phyloP scores from a whole-genome alignment of 768 basidiomycete genomes.

The Hemileccinum impolitum region DNA sequence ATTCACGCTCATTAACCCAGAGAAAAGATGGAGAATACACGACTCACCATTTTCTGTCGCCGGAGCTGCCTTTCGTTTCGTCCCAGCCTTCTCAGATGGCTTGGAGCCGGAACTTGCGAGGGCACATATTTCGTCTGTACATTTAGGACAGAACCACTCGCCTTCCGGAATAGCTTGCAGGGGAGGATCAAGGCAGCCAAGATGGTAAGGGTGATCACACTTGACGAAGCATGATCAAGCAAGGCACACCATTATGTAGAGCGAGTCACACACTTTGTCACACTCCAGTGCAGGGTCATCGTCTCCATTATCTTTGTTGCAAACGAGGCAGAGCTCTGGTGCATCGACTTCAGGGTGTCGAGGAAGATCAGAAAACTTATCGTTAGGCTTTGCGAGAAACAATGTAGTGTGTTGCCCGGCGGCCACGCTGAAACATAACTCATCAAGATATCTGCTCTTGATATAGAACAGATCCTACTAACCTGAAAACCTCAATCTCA shows the following conservation, averaged over 20 bases:
- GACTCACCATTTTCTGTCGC: conserved; percentile 37
- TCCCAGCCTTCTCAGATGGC: conserved; percentile 14
- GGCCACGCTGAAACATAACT: conserved; percentile 53
- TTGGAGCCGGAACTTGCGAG: conserved; percentile 23
- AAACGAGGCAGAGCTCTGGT: conserved; percentile 67
- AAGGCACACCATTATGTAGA: not conserved
- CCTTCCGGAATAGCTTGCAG: conserved; percentile 76
- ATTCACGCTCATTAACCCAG: not conserved
- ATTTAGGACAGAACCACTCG: conserved; percentile 89
- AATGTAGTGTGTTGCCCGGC: conserved; percentile 85
- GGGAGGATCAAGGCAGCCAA: conserved; percentile 77
- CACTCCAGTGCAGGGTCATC: conserved; percentile 80
- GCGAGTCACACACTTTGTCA: conserved; percentile 63
- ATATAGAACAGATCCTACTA: conserved; percentile 42
- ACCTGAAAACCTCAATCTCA: conserved; percentile 72
- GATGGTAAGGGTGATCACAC: conserved; percentile 90
- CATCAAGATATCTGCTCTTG: not conserved
- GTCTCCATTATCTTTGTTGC: conserved; percentile 66
- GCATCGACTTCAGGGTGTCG: conserved; percentile 78
- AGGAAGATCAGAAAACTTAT: conserved; percentile 71
- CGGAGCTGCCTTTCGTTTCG: conserved; percentile 47
- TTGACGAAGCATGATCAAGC: conserved; percentile 28
- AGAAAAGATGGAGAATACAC: not conserved
- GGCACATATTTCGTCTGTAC: conserved; percentile 55
- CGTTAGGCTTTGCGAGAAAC: conserved; percentile 74